Percentiles rank a stretch among this genome's conserved stretches.
Evolutionary conservation across 306 rosid species (phyloP).

Genomic region (Amphicarpaea edgeworthii): DNA sequence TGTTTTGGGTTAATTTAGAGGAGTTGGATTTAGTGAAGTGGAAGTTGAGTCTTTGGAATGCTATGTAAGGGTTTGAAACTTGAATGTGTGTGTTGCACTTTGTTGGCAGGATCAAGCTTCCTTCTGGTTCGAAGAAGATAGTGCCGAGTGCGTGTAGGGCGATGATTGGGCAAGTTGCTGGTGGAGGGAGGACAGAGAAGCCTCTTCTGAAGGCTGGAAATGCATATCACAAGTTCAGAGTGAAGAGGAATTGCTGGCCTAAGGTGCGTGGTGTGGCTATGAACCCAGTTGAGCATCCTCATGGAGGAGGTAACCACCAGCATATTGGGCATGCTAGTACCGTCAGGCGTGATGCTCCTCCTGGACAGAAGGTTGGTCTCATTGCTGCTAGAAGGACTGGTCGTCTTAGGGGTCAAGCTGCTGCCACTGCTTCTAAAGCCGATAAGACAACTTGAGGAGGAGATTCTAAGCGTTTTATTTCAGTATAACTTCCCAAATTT

Average conservation of each 20-base stretch:
- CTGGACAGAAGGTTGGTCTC: conserved; percentile 90
- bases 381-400: conserved; percentile 87
- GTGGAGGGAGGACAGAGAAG: conserved; percentile 89
- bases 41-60: neutral
- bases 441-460: conserved; percentile 63
- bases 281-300: conserved; percentile 96
- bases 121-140: conserved; percentile 83
- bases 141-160: conserved; percentile 83
- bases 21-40: neutral
- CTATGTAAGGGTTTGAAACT: neutral
- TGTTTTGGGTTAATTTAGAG: neutral
- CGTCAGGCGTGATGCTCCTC: conserved; percentile 79
- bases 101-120: conserved; percentile 71
- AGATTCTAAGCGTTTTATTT: conserved; percentile 25
- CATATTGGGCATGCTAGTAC: conserved; percentile 90
- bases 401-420: conserved; percentile 87
- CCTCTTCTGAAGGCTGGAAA: conserved; percentile 84
- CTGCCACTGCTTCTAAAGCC: conserved; percentile 73
- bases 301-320: conserved; percentile 95
- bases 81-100: neutral
- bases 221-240: conserved; percentile 83
- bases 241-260: conserved; percentile 92
- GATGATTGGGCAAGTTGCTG: conserved; percentile 89
- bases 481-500: conserved; percentile 34
- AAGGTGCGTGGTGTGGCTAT: conserved; percentile 97